A percentile compares a stretch with the other conserved stretches of the same genome.
phyloP scores from a whole-genome alignment of 108 stramenopile species.

The Fragilaria crotonensis region DNA sequence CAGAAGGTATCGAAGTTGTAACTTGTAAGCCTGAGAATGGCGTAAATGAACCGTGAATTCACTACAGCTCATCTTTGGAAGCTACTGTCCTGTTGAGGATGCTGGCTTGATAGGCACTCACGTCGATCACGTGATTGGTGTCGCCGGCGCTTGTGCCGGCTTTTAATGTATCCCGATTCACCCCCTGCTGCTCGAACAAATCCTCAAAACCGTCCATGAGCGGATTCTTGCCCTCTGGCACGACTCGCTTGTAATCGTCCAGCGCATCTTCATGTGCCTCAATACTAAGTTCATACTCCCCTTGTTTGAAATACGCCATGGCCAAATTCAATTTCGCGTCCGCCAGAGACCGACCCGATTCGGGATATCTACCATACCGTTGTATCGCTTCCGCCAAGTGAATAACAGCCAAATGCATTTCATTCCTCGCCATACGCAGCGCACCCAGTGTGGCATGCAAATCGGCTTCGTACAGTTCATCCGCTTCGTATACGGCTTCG shows the following conservation, averaged over 20 bases:
- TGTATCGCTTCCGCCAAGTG: constrained; percentile 10
- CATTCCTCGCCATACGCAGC: constrained; percentile 2
- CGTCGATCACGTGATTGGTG: no score
- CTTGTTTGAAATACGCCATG: constrained; percentile 4
- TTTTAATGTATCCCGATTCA: no score
- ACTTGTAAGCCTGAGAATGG: no score
- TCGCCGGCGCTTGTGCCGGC: no score
- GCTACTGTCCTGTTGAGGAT: no score
- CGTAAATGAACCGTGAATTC: no score
- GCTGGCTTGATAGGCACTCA: no score
- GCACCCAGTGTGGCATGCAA: constrained; percentile 15
- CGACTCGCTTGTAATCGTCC: constrained; percentile 1
- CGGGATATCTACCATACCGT: not conserved
- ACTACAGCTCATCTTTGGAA: no score
- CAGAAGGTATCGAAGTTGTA: no score
- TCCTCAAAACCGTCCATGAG: not conserved
- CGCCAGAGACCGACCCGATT: constrained; percentile 4
- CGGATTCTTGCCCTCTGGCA: constrained; percentile 7
- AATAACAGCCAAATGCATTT: constrained; percentile 1
- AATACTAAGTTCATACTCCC: constrained; percentile 5
- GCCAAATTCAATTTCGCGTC: constrained; percentile 9
- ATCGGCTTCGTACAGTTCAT: constrained; percentile 15
- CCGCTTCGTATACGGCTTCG: constrained; percentile 8
- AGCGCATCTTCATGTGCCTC: constrained; percentile 5
- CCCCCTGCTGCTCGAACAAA: not conserved